Evolutionary conservation across 805 yeast genomes (phyloP), one percentile per base, ranked within the genome.

Genomic region (Torulaspora delbrueckii): DNA sequence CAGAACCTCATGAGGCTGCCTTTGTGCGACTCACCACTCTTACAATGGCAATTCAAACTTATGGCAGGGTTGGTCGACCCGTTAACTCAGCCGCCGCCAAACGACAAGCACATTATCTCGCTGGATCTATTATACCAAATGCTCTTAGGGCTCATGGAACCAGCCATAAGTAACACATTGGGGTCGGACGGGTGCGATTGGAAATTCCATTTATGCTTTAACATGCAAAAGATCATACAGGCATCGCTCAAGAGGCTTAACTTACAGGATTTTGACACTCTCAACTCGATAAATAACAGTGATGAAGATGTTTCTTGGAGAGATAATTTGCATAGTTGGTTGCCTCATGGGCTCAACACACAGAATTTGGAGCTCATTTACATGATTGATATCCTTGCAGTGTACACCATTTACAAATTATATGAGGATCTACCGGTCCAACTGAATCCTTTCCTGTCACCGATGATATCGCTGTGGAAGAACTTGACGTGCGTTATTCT

Each of bases 51-150:
- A 41, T 63, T 60, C 41, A 48, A 51, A 5, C 52, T 65, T 0
- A 42, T 76, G 2, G 60, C 74, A 2, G 57, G 69, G 0, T 52
- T 78, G 39, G 69, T 71, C 6, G 90, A 84, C 59, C 87, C 89
- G 2, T 69, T 74, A 54, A 81, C 89, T 1, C 87, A 82, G 54
- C 89, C 93, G 0, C 73, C 75, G 23, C 85, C 82, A 33, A 73
- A 72, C 19, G 84, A 79, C 45, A 62, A 66, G 9, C 65, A 70
- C 43, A 66, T 80, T 1, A 66, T 81, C 13, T 81, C 87, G 8
- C 60, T 82, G 5, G 81, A 79, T 49, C 58, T 73, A n/a, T 56
- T 81, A 9, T 73, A 82, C 14, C 77, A 77, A 48, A 52, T 79
- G 39, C 64, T 78, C 19, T 60, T 80, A 7, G 77, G 78, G 0